Base-by-base conservation (phyloP, 441 rosid species). In the Aleurites moluccanus region DNA sequence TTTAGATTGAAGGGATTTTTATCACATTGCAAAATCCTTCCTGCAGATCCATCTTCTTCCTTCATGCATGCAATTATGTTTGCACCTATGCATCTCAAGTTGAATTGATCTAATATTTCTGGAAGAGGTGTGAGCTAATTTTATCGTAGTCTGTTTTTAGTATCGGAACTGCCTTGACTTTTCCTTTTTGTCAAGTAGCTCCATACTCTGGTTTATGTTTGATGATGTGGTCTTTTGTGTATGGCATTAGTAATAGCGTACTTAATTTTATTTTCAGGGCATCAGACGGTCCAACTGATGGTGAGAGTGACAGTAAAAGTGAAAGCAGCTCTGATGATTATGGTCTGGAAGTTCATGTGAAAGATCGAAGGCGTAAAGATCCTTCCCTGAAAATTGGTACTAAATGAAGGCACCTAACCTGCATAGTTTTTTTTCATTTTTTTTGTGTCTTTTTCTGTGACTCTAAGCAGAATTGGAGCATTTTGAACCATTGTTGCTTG, bases 281-380 rank as follows among this genome's bases (percentile, higher is more conserved):
- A 33, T 85, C 85, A 23, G 89, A 88, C 73, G 83, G 89, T 78
- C 82, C 80, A 23, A 81, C 91, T 56, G 90, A 85, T 78, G 81
- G 78, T 47, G 91, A 81, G 42, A 88, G 87, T 80, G 90, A 80
- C 27, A 88, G 87, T 79, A 88, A 80, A 50, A 87, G 85, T 75
- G 86, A 78, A 73, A 83, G 83, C 52, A 88, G 86, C 81, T 69
- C 80, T 73, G 87, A 83, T 83, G 90, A 88, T 77, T 88, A 74
- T 40, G 79, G 75, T 76, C 72, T 45, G 78, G 82, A 80, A 80
- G 82, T 30, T 33, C 86, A 62, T 77, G 87, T 64, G 23, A 91
- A 81, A 81, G 83, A 79, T 42, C 78, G 27, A 72, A 90, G 81
- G 77, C 73, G 62, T 33, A 83, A 85, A 72, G 86, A 77, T 59